Conservation (phyloP, 176 grass and related monocot species). For the Oryza coarctata region DNA sequence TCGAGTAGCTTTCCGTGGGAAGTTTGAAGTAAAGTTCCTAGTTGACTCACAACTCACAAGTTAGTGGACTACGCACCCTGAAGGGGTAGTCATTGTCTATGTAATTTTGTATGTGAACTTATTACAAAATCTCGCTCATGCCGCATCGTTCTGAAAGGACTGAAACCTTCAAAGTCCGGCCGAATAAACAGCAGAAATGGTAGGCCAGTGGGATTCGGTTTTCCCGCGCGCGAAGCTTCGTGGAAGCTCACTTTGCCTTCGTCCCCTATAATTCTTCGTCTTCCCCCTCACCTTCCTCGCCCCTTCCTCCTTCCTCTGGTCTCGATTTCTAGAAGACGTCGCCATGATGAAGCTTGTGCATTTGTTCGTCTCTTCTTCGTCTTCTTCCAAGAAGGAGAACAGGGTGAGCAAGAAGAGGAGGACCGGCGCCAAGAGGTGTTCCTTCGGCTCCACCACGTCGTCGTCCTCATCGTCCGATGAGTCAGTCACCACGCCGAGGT, state of each 20-base stretch:
- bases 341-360: slow-evolving; percentile 31
- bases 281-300: slow-evolving; percentile 1
- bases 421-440: slow-evolving; percentile 3
- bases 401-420: not conserved
- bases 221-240: slow-evolving; percentile 50
- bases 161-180: slow-evolving; percentile 3
- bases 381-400: not conserved
- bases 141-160: not conserved
- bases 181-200: not conserved
- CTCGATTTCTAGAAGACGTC: not conserved
- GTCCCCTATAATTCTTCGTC: slow-evolving; percentile 3
- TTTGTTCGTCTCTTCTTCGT: slow-evolving; percentile 11
- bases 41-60: not conserved
- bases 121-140: not conserved
- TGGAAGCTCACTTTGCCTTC: slow-evolving; percentile 33
- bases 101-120: not conserved
- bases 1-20: too few relatives aligned
- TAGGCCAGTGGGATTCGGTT: slow-evolving; percentile 16
- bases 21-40: too few relatives aligned
- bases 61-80: not conserved
- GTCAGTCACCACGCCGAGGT: slow-evolving; percentile 24
- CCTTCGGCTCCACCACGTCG: slow-evolving; percentile 37
- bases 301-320: not conserved
- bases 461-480: slow-evolving; percentile 3
- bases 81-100: not conserved